phyloP scores from a whole-genome alignment of 2,329 filamentous ascomycete genomes.

The Pseudogymnoascus sp. region DNA sequence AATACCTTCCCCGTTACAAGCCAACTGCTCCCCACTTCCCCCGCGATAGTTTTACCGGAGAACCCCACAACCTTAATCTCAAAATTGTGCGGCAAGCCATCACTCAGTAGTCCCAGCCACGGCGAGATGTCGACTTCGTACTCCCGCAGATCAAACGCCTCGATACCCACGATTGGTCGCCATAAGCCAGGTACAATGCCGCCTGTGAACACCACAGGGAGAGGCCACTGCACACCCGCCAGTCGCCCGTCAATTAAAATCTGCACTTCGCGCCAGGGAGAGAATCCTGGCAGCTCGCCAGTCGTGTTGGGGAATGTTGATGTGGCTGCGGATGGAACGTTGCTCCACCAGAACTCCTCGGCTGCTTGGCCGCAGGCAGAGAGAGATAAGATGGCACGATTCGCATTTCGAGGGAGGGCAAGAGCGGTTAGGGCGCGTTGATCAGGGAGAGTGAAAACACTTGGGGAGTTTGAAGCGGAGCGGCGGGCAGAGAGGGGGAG shows the following conservation, averaged over 20 bases:
- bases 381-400: conserved; percentile 66
- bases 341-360: conserved; percentile 84
- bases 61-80: conserved; percentile 60
- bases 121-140: conserved; percentile 77
- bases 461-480: conserved; percentile 43
- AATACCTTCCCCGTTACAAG: conserved; percentile 73
- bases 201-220: conserved; percentile 74
- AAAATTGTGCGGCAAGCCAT: conserved; percentile 58
- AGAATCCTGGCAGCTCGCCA: conserved; percentile 55
- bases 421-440: conserved; percentile 52
- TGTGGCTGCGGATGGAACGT: conserved; percentile 56
- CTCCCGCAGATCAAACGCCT: conserved; percentile 71
- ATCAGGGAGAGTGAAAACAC: conserved; percentile 58
- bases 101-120: conserved; percentile 61
- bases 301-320: conserved; percentile 49
- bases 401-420: conserved; percentile 56
- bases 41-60: conserved; percentile 38
- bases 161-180: conserved; percentile 68
- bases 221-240: conserved; percentile 73
- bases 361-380: conserved; percentile 65
- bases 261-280: conserved; percentile 71
- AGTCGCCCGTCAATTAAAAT: conserved; percentile 64
- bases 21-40: conserved; percentile 60
- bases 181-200: conserved; percentile 70
- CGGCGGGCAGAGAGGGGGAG: conserved; percentile 55